A percentile compares a stretch with the other conserved stretches of the same genome.
Conservation (phyloP, 176 grass and related monocot genomes). For the Eragrostis nindensis region DNA sequence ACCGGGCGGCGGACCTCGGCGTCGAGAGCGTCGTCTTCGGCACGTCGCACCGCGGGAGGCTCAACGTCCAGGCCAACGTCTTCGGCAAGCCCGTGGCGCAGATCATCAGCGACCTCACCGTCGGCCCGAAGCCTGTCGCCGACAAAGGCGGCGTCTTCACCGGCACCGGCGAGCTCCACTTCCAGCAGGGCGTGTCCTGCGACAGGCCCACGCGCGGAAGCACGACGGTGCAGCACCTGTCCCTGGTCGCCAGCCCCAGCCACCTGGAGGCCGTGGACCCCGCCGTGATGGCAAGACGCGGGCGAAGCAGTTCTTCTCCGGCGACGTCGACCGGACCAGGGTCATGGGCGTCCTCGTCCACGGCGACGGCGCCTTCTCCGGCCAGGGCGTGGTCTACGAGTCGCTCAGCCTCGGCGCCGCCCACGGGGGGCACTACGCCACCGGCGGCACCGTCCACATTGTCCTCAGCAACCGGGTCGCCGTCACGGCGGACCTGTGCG, state of each 20-base stretch:
- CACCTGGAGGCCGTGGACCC: slow-evolving; percentile 92
- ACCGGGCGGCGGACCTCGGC: slow-evolving; percentile 68
- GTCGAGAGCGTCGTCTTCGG: slow-evolving; percentile 92
- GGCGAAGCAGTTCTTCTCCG: slow-evolving; percentile 89
- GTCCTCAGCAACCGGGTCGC: slow-evolving; percentile 78
- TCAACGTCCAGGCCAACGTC: slow-evolving; percentile 90
- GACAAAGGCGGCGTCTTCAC: slow-evolving; percentile 82
- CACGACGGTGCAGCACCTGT: slow-evolving; percentile 75
- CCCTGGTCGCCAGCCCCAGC: slow-evolving; percentile 87
- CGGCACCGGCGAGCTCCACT: slow-evolving; percentile 90
- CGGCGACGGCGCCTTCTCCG: slow-evolving; percentile 93
- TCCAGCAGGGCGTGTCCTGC: slow-evolving; percentile 90
- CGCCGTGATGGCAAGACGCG: slow-evolving; percentile 83
- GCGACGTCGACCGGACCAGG: slow-evolving; percentile 82
- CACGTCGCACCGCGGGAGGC: slow-evolving; percentile 91
- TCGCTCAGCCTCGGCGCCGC: slow-evolving; percentile 80
- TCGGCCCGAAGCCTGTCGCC: slow-evolving; percentile 60
- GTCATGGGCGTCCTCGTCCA: slow-evolving; percentile 82
- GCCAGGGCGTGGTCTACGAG: slow-evolving; percentile 93
- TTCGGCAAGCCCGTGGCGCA: slow-evolving; percentile 80
- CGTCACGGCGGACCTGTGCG: slow-evolving; percentile 64
- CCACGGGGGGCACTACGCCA: slow-evolving; percentile 62
- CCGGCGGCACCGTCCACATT: slow-evolving; percentile 83
- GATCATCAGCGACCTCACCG: slow-evolving; percentile 93
- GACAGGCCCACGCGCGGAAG: slow-evolving; percentile 77